A percentile compares a stretch with the other conserved stretches of the same genome.
phyloP scores from a whole-genome alignment of 2,329 filamentous ascomycete genomes.

The Pyrenophora teres region DNA sequence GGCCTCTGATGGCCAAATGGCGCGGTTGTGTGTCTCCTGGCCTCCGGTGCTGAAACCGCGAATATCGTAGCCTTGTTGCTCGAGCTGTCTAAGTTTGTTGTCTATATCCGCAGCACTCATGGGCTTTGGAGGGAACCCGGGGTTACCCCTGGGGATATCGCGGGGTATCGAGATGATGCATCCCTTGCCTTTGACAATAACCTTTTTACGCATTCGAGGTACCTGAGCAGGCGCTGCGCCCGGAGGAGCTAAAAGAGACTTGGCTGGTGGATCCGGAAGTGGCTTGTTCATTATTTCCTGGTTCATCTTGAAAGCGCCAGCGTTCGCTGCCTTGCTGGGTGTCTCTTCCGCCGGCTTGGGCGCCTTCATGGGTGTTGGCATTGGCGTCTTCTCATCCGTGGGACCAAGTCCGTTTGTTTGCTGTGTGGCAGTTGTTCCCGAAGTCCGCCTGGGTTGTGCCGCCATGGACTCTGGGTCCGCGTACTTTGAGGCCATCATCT shows the following conservation, averaged over 20 bases:
- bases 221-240: conserved; percentile 25
- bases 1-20: conserved; percentile 67
- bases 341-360: conserved; percentile 27
- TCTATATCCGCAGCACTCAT: conserved; percentile 59
- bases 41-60: conserved; percentile 64
- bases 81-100: conserved; percentile 68
- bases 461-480: conserved; percentile 41
- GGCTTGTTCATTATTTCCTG: conserved; percentile 9
- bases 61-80: conserved; percentile 70
- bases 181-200: conserved; percentile 53
- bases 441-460: conserved; percentile 42
- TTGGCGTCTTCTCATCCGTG: conserved; percentile 23
- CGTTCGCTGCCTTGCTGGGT: conserved; percentile 19
- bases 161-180: conserved; percentile 53
- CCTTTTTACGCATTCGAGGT: conserved; percentile 51
- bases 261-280: conserved; percentile 9
- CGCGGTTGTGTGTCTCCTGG: conserved; percentile 62
- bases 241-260: conserved; percentile 22
- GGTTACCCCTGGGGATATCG: conserved; percentile 48
- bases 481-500: conserved; percentile 49
- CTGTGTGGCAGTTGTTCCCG: conserved; percentile 20
- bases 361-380: conserved; percentile 21
- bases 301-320: conserved; percentile 2
- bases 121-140: conserved; percentile 50
- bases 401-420: conserved; percentile 23